Conservation (phyloP, 208 protist species). For the Leishmania arabica region DNA sequence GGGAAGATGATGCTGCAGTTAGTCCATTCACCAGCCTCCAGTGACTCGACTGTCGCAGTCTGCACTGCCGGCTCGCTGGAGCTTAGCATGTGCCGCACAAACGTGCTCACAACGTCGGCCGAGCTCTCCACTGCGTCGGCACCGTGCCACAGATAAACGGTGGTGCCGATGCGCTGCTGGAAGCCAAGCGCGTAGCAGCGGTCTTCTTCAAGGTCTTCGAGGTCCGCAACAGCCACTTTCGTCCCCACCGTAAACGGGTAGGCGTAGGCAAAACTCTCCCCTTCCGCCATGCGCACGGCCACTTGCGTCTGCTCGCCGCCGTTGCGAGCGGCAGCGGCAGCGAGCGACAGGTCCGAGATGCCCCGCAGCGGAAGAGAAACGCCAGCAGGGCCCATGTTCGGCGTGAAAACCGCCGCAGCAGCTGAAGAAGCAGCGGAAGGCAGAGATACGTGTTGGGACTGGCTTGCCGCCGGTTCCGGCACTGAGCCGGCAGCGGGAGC, state of each 20-base stretch:
- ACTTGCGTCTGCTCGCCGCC: background rate
- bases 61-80: background rate
- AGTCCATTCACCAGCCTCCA: slow-evolving; percentile 3
- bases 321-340: background rate
- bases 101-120: slow-evolving; percentile 29
- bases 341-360: background rate
- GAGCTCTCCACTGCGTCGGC: slow-evolving; percentile 28
- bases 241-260: slow-evolving; percentile 52
- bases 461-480: background rate
- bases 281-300: background rate
- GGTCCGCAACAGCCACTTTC: slow-evolving; percentile 33
- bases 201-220: slow-evolving; percentile 56
- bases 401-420: background rate
- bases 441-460: background rate
- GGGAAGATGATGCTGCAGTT: slow-evolving; percentile 19
- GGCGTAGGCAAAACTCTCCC: slow-evolving; percentile 32
- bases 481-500: background rate
- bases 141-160: slow-evolving; percentile 63
- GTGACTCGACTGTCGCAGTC: background rate
- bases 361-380: background rate
- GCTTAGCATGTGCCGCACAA: slow-evolving; percentile 9
- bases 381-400: background rate
- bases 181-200: slow-evolving; percentile 60
- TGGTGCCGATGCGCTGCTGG: slow-evolving; percentile 29
- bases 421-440: background rate